phyloP scores from a whole-genome alignment of 169 alveolate genomes.

The Plasmodium knowlesi region DNA sequence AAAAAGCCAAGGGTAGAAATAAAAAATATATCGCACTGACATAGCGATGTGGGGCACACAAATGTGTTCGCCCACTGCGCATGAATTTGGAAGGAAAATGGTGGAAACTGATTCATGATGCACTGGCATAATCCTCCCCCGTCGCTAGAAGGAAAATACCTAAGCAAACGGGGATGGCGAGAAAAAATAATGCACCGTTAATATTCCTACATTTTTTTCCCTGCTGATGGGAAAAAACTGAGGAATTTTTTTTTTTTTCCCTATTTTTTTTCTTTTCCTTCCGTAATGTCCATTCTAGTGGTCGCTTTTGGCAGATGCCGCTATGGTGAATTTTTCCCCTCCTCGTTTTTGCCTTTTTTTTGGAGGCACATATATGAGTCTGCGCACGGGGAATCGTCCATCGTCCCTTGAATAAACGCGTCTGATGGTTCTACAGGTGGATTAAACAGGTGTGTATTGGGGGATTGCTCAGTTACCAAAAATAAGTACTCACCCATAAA shows the following conservation, averaged over 20 bases:
- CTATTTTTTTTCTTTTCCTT: not conserved
- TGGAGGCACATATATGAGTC: not conserved
- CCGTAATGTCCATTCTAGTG: not conserved
- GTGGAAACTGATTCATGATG: conserved; percentile 1
- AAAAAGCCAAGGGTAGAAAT: not conserved
- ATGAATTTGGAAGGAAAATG: not conserved
- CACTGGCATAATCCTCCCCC: not conserved
- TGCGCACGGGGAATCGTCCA: not conserved
- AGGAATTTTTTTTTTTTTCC: not conserved
- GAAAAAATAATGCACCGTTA: not conserved
- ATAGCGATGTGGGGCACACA: not conserved
- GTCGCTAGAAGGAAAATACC: not conserved
- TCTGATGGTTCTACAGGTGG: not conserved
- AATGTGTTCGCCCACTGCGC: not conserved
- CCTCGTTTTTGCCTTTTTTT: not conserved
- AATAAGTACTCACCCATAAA: not conserved
- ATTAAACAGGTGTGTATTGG: not conserved
- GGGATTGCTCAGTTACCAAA: not conserved
- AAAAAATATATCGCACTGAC: not conserved
- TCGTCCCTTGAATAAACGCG: not conserved
- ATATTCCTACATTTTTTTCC: not conserved
- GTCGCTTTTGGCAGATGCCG: not conserved
- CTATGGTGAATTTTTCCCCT: not conserved
- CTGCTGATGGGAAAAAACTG: not conserved
- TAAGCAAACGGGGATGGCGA: not conserved